These are phyloP conservation scores for Colletotrichum tropicale DNA, from an alignment of 2,329 filamentous ascomycete species.

Conservation along the genomic window DNA sequence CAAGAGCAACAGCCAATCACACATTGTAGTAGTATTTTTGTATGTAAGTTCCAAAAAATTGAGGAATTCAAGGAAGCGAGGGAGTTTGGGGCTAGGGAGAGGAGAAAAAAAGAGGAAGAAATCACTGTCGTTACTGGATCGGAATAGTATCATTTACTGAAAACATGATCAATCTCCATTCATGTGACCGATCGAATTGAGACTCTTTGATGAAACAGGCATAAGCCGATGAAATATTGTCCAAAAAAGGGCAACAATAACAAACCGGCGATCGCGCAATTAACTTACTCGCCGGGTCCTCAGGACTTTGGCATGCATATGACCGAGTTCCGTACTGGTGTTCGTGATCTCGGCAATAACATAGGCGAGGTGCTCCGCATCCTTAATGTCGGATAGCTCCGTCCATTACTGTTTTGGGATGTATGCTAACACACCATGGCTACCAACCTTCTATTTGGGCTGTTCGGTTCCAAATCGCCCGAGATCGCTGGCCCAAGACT, in stretches of 20 bases:
- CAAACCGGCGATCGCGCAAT: background rate
- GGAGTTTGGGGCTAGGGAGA: background rate
- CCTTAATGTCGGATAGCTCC: background rate
- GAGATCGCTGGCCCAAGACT: background rate
- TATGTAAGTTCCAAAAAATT: background rate
- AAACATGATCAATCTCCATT: background rate
- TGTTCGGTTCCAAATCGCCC: background rate
- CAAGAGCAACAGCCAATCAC: background rate
- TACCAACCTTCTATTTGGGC: background rate
- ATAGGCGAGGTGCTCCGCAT: background rate
- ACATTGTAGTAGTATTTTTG: background rate
- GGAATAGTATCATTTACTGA: background rate
- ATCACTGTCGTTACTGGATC: background rate
- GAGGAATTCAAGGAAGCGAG: background rate
- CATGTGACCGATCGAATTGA: background rate
- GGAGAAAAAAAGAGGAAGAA: background rate
- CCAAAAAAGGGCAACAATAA: background rate
- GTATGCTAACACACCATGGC: background rate
- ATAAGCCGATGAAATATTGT: rapidly evolving
- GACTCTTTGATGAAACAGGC: background rate
- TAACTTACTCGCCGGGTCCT: background rate
- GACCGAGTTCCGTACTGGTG: rapidly evolving
- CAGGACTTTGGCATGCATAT: background rate
- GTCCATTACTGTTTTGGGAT: background rate
- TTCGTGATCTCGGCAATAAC: background rate